Base-by-base conservation (phyloP, 768 basidiomycete genomes). In the Lepiota brunneoincarnata region DNA sequence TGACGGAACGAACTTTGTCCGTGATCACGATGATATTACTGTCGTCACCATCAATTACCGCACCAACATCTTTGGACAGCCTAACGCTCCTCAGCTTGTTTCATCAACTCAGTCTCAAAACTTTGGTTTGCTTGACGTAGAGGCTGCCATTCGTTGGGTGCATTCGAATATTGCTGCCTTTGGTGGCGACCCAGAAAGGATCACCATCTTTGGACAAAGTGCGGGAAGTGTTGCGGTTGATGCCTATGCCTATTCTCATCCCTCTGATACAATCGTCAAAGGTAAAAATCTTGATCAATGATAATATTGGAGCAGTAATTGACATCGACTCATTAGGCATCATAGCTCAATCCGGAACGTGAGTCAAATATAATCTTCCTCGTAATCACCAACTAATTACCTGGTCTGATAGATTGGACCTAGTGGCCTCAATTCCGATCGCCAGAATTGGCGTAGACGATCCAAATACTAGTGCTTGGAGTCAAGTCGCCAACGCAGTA, bases 61-160 rank as follows among this genome's bases (percentile, higher is more conserved):
- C 14, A 55, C 66, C 12, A 74, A 73, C 43, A 69, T 75, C 18
- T 73, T 75, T 48, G 72, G 73, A 2, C 69, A 68, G 50, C 74
- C 74, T 1, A 68, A 65, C 45, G 72, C 73, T 6, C 72, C 74
- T 15, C 72, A 75, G 49, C 67, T 73, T 24, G 54, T 55, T 24
- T 58, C 51, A 17, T 49, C 48, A 7, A 57, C 56, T 0, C 54
- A 58, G 6, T 57, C 68, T 2, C 70, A 72, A 49, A 76, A 75
- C 51, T 75, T 73, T 59, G 73, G 72, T 15, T 61, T 75, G 3
- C 64, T 74, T 10, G 74, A 75, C 45, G 20, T 67, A 2, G 66
- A 71, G 17, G 69, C 72, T n/a, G 77, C 70, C 12, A 67, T 79
- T 7, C 60, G 75, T 51, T 78, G 77, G 78, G 71, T 79, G 2